Conservation (phyloP, 108 stramenopile genomes). For the Pseudonitzschia multiseries region DNA sequence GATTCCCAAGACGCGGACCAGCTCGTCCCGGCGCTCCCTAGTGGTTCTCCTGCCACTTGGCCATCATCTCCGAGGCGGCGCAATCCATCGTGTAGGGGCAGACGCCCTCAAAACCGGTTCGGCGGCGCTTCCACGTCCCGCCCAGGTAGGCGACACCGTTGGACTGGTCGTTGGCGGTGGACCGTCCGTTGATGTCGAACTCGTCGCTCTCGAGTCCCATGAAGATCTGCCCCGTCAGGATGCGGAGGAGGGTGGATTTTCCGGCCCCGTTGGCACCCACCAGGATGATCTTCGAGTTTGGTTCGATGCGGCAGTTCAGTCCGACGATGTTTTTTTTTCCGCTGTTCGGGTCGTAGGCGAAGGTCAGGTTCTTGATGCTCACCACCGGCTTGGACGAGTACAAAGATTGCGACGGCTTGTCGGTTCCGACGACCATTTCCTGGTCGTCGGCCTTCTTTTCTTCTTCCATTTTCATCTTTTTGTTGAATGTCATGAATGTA, state of each 20-base stretch:
- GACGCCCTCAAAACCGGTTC: slow-evolving; percentile 47
- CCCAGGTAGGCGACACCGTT: slow-evolving; percentile 48
- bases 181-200: slow-evolving; percentile 27
- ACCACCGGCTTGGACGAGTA: slow-evolving; percentile 10
- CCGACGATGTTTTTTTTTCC: background rate
- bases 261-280: slow-evolving; percentile 14
- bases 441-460: slow-evolving; percentile 5
- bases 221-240: slow-evolving; percentile 8
- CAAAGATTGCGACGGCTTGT: background rate
- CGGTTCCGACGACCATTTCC: background rate
- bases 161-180: slow-evolving; percentile 34
- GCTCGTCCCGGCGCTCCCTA: slow-evolving; percentile 75
- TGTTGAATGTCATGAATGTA: too few relatives aligned
- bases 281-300: slow-evolving; percentile 11
- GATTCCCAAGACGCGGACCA: slow-evolving; percentile 68
- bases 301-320: background rate
- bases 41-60: slow-evolving; percentile 59
- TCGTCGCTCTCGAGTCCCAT: slow-evolving; percentile 17
- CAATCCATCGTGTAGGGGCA: slow-evolving; percentile 47
- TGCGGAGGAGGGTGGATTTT: slow-evolving; percentile 6
- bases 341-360: slow-evolving; percentile 4
- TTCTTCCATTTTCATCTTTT: slow-evolving; percentile 1
- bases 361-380: background rate
- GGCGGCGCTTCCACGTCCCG: slow-evolving; percentile 44
- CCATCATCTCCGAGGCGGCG: slow-evolving; percentile 72